Conservation (phyloP, 306 rosid genomes). For the Carpinus viminea region DNA sequence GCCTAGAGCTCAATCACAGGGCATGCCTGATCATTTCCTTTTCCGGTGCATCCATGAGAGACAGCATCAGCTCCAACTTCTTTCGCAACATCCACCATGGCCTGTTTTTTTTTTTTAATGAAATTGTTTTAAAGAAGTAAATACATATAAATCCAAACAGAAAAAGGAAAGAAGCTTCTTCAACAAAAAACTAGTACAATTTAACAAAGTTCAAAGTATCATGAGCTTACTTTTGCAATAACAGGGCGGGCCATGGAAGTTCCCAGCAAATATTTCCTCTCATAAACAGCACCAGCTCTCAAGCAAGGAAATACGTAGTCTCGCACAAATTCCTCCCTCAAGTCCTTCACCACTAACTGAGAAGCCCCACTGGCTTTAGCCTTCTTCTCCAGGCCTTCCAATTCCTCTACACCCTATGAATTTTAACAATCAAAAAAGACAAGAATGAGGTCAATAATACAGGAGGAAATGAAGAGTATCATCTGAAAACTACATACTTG, state of each 20-base stretch:
- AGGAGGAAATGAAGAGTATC: slow-evolving; percentile 15
- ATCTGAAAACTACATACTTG: slow-evolving; percentile 55
- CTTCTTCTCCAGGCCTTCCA: slow-evolving; percentile 86
- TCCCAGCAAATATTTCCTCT: slow-evolving; percentile 94
- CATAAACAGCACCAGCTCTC: slow-evolving; percentile 91
- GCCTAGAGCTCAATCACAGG: slow-evolving; percentile 14
- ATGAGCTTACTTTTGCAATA: slow-evolving; percentile 57
- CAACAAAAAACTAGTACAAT: not conserved
- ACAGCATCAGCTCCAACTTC: slow-evolving; percentile 99
- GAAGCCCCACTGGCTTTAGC: slow-evolving; percentile 97
- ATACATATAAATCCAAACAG: slow-evolving; percentile 5
- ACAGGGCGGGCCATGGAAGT: slow-evolving; percentile 99
- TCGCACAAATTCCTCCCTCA: slow-evolving; percentile 80
- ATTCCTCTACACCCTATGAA: slow-evolving; percentile 69
- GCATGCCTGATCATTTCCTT: slow-evolving; percentile 95
- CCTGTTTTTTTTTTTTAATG: slow-evolving; percentile 40
- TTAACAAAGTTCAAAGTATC: not conserved
- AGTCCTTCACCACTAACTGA: slow-evolving; percentile 85
- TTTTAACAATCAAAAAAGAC: slow-evolving; percentile 8
- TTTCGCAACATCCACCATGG: slow-evolving; percentile 92
- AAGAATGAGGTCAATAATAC: not conserved
- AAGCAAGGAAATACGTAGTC: slow-evolving; percentile 88
- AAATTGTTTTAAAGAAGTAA: no score
- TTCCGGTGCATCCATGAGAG: slow-evolving; percentile 95
- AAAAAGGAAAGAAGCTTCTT: not conserved